phyloP scores from a whole-genome alignment of 2,329 filamentous ascomycete genomes.

The Fusarium tjaetaba region DNA sequence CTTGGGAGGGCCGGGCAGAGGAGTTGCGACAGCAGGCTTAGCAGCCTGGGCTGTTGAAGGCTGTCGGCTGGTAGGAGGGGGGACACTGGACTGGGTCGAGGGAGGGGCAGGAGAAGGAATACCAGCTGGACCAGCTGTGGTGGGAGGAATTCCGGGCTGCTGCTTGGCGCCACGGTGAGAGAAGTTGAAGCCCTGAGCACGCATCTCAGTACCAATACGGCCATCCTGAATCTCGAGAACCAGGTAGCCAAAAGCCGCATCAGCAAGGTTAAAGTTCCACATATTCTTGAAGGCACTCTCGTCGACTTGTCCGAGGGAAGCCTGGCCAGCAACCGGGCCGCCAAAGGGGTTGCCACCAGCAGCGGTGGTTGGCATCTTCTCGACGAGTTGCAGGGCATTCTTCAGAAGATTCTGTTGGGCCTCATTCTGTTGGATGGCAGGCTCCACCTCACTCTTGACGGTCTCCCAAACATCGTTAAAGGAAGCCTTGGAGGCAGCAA shows the following conservation, averaged over 20 bases:
- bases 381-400: constrained; percentile 91
- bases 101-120: constrained; percentile 50
- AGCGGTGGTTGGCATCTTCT: constrained; percentile 96
- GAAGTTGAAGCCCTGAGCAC: constrained; percentile 99
- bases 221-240: constrained; percentile 95
- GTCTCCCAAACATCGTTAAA: constrained; percentile 99
- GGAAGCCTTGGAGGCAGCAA: constrained; percentile 96
- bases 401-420: constrained; percentile 92
- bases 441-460: constrained; percentile 94
- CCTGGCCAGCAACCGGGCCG: constrained; percentile 78
- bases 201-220: constrained; percentile 97
- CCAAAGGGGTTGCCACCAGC: constrained; percentile 98
- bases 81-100: constrained; percentile 49
- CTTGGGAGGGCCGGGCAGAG: constrained; percentile 50
- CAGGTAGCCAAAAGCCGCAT: constrained; percentile 96
- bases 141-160: constrained; percentile 54
- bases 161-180: constrained; percentile 92
- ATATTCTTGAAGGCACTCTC: constrained; percentile 99
- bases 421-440: constrained; percentile 92
- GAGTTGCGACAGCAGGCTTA: constrained; percentile 55
- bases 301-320: constrained; percentile 86
- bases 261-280: constrained; percentile 99
- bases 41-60: constrained; percentile 51
- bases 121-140: constrained; percentile 42
- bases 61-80: constrained; percentile 50